Evolutionary conservation across 2,329 filamentous ascomycete genomes (phyloP).

Genomic region (Diaporthe nobilis): DNA sequence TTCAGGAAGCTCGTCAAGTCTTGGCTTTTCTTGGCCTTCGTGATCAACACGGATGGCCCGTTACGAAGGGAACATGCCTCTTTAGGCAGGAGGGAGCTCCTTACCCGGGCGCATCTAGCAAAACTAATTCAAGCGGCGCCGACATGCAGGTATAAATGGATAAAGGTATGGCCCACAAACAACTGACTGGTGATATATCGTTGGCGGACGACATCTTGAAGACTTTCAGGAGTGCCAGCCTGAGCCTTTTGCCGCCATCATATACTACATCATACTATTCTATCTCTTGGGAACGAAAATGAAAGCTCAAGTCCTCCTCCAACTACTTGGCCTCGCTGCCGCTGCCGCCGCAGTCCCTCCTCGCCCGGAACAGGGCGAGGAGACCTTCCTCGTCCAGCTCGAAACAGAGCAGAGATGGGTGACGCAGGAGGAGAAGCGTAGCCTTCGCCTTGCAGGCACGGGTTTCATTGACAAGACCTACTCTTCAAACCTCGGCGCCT

Average conservation of each 20-base stretch:
- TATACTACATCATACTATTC: not conserved
- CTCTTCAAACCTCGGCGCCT: conserved; percentile 6
- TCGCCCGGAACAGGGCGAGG: conserved; percentile 4
- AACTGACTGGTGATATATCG: not conserved
- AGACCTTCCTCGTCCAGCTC: conserved; percentile 29
- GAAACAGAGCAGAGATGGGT: conserved; percentile 26
- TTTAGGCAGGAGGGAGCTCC: conserved; percentile 20
- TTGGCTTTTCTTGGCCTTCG: conserved; percentile 29
- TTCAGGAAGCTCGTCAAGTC: conserved; percentile 23
- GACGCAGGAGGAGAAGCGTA: conserved; percentile 26
- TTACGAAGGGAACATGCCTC: conserved; percentile 18
- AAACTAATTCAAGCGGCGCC: not conserved
- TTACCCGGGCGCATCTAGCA: not conserved
- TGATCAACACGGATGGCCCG: conserved; percentile 23
- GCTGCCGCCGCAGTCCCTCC: not conserved
- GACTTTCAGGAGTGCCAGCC: not conserved
- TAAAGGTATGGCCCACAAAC: not conserved
- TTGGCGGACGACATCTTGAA: not conserved
- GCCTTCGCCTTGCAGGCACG: conserved; percentile 8
- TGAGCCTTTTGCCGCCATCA: not conserved
- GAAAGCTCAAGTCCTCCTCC: conserved; percentile 8
- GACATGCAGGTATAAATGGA: conserved; percentile 13
- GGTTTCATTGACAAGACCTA: conserved; percentile 30
- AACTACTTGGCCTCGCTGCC: conserved; percentile 16
- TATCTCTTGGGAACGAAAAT: not conserved